A percentile compares a stretch with the other conserved stretches of the same genome.
Conservation (phyloP, 352 stramenopile genomes). For the Thalassiosira ordinaria region DNA sequence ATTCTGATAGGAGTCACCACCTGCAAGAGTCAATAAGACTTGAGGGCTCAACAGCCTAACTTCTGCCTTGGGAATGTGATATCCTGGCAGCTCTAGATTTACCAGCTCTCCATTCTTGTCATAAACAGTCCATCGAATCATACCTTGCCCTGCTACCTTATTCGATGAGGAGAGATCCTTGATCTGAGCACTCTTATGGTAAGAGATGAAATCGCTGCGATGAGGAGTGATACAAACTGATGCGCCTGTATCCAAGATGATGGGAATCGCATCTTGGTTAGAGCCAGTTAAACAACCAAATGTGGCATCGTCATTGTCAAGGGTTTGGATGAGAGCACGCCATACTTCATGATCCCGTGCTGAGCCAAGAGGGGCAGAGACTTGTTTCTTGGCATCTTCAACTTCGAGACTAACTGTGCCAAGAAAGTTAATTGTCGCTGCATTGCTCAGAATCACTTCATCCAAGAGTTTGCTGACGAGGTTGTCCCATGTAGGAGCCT, state of each 20-base stretch:
- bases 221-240: constrained; percentile 23
- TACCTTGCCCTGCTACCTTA: constrained; percentile 18
- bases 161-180: constrained; percentile 15
- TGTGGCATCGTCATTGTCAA: background rate
- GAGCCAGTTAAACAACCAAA: background rate
- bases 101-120: constrained; percentile 9
- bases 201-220: constrained; percentile 21
- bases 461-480: too few species aligned
- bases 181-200: constrained; percentile 6
- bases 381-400: background rate
- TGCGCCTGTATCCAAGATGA: constrained; percentile 29
- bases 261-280: background rate
- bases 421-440: too few species aligned
- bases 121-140: constrained; percentile 14
- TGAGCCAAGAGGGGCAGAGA: background rate
- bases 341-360: too few species aligned
- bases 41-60: constrained; percentile 25
- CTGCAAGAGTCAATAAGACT: background rate
- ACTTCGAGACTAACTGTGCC: background rate
- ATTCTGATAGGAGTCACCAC: background rate
- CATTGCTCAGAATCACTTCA: too few species aligned
- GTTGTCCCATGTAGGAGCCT: too few species aligned
- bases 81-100: constrained; percentile 7
- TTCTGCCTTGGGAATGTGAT: constrained; percentile 21
- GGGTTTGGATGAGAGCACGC: background rate